Base-by-base conservation (phyloP, 495 filamentous ascomycete species). In the Bacidia gigantensis region DNA sequence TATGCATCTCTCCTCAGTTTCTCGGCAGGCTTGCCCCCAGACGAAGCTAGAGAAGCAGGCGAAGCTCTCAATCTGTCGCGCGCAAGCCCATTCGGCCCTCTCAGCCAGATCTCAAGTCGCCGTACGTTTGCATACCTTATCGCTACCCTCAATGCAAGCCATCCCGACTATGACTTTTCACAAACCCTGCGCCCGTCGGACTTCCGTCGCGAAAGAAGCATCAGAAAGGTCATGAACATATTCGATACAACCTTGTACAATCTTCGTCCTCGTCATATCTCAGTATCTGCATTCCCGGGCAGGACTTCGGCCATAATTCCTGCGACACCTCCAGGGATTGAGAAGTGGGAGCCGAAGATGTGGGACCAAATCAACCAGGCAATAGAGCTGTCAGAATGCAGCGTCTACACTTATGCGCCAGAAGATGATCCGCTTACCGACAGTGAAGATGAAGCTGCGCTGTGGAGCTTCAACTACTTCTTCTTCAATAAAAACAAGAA, bases 131-230 rank as follows among this genome's bases (percentile, higher is more conserved):
- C 92, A 39, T 97, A 97, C 66, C 66, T 97, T 52, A 96, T 97
- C 61, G 92, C 92, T 11, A 96, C 93, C 1, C 74, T 99, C n/a
- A 99, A 99, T 58, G 90, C 90, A 0, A 89, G 84, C 38, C 89
- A 99, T 66, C 84, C 89, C 1, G 93, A 99, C 64, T 99, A 99
- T 65, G 90, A 97, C 66, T 97, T 97, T 68, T 92, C 87, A 1
- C 82, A 95, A 54, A 80, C 89, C 46, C 72, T 96, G 52, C 81
- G 88, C 25, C 89, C 89, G 1, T 75, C 79, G 10, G 92, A 97
- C 62, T 98, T 98, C 66, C 78, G 79, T 43, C 79, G 83, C 39
- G 87, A 95, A 71, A 70, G 79, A 21, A 80, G 79, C 51, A 64
- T 95, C 26, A 76, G 81, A 56, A 69, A 71, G 11, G 83, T 95